phyloP scores from a whole-genome alignment of 140 eudicot species.

The Anethum foeniculum region DNA sequence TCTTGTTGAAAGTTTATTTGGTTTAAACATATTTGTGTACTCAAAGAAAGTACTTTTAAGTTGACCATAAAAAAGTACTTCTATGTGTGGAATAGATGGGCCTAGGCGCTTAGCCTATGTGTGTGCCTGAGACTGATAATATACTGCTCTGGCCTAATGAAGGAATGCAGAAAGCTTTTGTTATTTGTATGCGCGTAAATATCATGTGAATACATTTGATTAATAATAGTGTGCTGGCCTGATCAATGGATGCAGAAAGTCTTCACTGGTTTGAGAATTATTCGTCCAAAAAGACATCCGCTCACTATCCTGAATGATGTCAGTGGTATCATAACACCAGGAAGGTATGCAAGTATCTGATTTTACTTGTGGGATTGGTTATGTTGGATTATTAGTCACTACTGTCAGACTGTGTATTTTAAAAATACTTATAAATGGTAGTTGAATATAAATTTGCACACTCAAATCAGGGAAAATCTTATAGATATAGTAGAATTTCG shows the following conservation, averaged over 20 bases:
- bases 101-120: too few species aligned
- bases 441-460: not conserved
- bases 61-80: too few species aligned
- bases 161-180: not conserved
- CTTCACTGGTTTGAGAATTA: conserved; percentile 44
- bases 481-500: not conserved
- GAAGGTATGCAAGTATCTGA: conserved; percentile 48
- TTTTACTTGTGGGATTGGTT: not conserved
- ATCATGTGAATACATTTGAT: not conserved
- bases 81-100: too few species aligned
- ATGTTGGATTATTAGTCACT: not conserved
- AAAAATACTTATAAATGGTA: not conserved
- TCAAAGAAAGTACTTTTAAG: too few species aligned
- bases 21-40: not conserved
- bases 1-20: not conserved
- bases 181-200: not conserved
- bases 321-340: conserved; percentile 70
- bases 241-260: conserved; percentile 31
- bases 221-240: not conserved
- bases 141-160: not conserved
- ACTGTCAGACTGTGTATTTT: not conserved
- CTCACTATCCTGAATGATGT: conserved; percentile 63
- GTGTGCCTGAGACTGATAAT: too few species aligned
- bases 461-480: not conserved
- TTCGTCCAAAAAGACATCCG: conserved; percentile 53